Base-by-base conservation (phyloP, 345 rosid genomes). In the Brassica cretica region DNA sequence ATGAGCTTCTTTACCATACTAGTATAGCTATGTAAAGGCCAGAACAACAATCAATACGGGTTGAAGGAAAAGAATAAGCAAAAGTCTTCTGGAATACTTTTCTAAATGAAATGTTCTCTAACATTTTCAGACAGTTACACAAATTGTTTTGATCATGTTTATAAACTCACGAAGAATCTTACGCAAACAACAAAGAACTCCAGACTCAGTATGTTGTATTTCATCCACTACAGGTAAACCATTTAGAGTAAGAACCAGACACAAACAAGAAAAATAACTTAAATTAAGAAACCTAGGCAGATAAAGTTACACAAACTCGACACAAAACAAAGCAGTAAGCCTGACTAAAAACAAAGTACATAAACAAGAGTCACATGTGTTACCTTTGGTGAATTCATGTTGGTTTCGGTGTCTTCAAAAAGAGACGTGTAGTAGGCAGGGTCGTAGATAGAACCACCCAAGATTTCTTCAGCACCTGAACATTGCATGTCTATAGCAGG, bases 391-490 rank as follows among this genome's bases (percentile, higher is more conserved):
- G 85, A 74, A 70, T 10, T 53, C 41, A 81, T 71, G 65, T 76
- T 85, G 32, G 79, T 95, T 77, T 32, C 7, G 35, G 35, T 6
- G 8, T 32, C 35, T 32, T 91, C 98, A 81, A 89, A 89, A 5
- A 94, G 85, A 64, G 97, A 91, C 27, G 93, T 86, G 78, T 86
- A 94, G 83, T 89, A 89, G 70, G 91, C 67, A 0, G 98, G 98
- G 79, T 92, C 89, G 63, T 90, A 91, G 39, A 92, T 84, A 64
- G 98, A 84, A 41, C 94, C 94, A 15, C 96, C 93, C 70, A 90
- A 71, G 67, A 79, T 86, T 24, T 85, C 95, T 81, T 89, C 7
- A 32, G 85, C 73, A 39, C 81, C 91, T 0, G 92, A 88, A 78
- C 78, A 77, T n/a, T 82, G 84, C 64, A 87, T 83, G 77, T 60